Evolutionary conservation across 345 rosid genomes (phyloP).

Genomic region (Barbarea vulgaris): DNA sequence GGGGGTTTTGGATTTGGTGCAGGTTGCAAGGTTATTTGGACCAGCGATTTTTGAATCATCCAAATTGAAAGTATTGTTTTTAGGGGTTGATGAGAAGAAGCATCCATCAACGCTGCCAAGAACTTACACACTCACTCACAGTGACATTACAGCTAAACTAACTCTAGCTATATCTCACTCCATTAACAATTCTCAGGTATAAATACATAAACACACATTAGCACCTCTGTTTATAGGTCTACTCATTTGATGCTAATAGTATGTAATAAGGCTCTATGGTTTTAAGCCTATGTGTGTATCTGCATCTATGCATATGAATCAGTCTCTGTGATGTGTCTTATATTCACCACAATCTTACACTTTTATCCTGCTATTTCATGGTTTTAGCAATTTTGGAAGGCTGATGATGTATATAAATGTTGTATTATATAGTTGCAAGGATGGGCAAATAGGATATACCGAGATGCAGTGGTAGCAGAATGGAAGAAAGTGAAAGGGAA

Average conservation of each 20-base stretch:
- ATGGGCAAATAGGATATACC: conserved; percentile 79
- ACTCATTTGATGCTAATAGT: not conserved
- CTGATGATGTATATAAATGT: conserved; percentile 4
- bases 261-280: not conserved
- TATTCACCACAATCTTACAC: not conserved
- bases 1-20: conserved; percentile 15
- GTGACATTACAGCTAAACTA: conserved; percentile 83
- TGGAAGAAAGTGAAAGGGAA: conserved; percentile 95
- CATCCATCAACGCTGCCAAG: conserved; percentile 91
- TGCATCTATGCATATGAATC: not conserved
- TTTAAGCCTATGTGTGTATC: not conserved
- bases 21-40: conserved; percentile 93
- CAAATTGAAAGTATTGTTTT: conserved; percentile 80
- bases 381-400: not conserved
- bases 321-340: not conserved
- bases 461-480: conserved; percentile 97
- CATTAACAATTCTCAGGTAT: conserved; percentile 93
- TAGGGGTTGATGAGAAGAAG: conserved; percentile 90
- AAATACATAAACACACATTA: not conserved
- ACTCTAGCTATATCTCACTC: conserved; percentile 89
- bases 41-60: conserved; percentile 94
- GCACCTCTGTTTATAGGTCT: not conserved
- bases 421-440: conserved; percentile 79
- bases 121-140: conserved; percentile 90
- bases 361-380: not conserved